Base-by-base conservation (phyloP, 768 basidiomycete species). In the Hericium erinaceus region DNA sequence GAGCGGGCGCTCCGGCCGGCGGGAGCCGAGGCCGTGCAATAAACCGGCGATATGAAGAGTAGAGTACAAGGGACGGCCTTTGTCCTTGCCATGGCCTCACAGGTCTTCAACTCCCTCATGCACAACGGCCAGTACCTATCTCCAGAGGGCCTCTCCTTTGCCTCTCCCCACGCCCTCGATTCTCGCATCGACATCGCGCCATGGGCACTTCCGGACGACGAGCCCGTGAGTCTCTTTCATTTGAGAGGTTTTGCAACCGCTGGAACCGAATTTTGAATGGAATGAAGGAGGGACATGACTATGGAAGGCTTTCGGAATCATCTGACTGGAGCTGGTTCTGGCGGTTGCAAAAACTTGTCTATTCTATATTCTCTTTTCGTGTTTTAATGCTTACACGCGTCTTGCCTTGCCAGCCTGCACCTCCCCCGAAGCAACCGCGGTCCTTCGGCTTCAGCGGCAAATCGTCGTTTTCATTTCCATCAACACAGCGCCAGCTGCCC, bases 371-470 rank as follows among this genome's bases (percentile, higher is more conserved):
- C 22, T 7, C 24, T 33, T n/a, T 38, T 33, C 39, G 52, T 51
- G 22, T 33, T 55, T 56, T 24, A 33, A 28, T 46, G n/a, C 46
- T 48, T 8, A 33, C 4, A 33, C 33, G 33, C 33, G 33, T 6
- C 6, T 33, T 33, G 26, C 10, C 39, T 52, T 50, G 55, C 39
- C 62, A 79, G 77, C 76, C 77, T 2, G 73, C 73, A 3, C 76
- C 74, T 10, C 75, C 77, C 16, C 73, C 77, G 37, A 79, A 77
- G 62, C 48, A 54, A 9, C 63, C 66, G 48, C 62, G 62, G 6
- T 15, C 65, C 8, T 77, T 78, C 57, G 70, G 70, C 9, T 75
- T 78, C 56, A 58, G 66, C 4, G 64, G 69, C 10, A 78, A 79
- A 59, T 63, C 75, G 6, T 75, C 77, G 11, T 70, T 80, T 56